These are phyloP conservation scores for Penicillium turbatum DNA, from an alignment of 495 filamentous ascomycete species.

Conservation along the genomic window DNA sequence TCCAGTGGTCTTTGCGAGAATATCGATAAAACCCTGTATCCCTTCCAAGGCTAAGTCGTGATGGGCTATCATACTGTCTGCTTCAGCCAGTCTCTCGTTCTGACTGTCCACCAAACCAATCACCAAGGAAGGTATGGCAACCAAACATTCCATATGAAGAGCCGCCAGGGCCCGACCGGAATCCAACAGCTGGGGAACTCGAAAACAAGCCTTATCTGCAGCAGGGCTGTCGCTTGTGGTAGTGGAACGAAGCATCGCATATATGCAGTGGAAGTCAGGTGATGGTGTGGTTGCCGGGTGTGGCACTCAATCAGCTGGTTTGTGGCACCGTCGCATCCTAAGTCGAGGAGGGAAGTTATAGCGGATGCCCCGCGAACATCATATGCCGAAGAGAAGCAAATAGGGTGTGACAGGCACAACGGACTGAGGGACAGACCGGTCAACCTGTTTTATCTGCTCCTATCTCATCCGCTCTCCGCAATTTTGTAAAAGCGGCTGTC, in stretches of 20 bases:
- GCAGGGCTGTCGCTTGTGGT: conserved; percentile 5
- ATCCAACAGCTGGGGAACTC: not conserved
- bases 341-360: not conserved
- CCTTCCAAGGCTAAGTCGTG: not conserved
- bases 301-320: not conserved
- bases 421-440: not conserved
- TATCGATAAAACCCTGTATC: not conserved
- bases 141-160: not conserved
- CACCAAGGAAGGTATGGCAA: not conserved
- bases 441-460: not conserved
- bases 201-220: conserved; percentile 2
- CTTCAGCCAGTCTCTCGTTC: not conserved
- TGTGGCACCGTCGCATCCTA: not conserved
- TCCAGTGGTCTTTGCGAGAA: not conserved
- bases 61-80: not conserved
- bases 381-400: not conserved
- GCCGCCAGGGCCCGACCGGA: not conserved
- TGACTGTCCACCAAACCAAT: not conserved
- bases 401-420: not conserved
- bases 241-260: conserved; percentile 1
- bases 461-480: not conserved
- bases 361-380: not conserved
- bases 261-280: conserved; percentile 17
- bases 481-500: not conserved
- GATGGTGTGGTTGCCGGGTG: conserved; percentile 9